A percentile compares a stretch with the other conserved stretches of the same genome.
Conservation (phyloP, 306 rosid genomes). For the Rubus idaeus region DNA sequence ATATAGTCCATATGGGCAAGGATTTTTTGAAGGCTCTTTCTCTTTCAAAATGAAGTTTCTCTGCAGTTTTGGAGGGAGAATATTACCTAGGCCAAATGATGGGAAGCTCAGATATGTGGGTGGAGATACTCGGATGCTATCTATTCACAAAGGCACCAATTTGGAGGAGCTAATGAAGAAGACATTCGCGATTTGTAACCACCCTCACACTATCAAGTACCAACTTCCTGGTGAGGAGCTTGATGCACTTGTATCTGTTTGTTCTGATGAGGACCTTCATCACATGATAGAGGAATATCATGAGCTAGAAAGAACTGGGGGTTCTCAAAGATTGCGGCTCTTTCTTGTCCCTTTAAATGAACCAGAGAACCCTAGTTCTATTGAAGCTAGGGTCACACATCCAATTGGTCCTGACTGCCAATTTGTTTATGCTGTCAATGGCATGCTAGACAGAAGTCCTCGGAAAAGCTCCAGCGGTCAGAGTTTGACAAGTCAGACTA, state of each 20-base stretch:
- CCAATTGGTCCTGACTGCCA: constrained; percentile 57
- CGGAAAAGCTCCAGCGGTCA: constrained; percentile 53
- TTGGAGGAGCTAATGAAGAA: constrained; percentile 63
- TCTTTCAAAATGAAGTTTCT: constrained; percentile 69
- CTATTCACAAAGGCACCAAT: constrained; percentile 49
- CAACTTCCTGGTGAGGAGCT: constrained; percentile 98
- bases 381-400: constrained; percentile 53
- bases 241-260: constrained; percentile 92
- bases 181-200: constrained; percentile 67
- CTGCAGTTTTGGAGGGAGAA: constrained; percentile 95
- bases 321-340: constrained; percentile 77
- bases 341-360: constrained; percentile 79
- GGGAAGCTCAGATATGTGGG: constrained; percentile 86
- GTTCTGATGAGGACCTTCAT: constrained; percentile 91
- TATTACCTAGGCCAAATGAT: constrained; percentile 79
- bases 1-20: constrained; percentile 43
- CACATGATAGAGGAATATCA: constrained; percentile 88
- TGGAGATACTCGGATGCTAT: constrained; percentile 87
- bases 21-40: constrained; percentile 45
- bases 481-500: constrained; percentile 50
- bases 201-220: constrained; percentile 76
- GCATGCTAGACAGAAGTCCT: constrained; percentile 63
- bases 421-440: constrained; percentile 77
- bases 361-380: constrained; percentile 56
- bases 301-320: constrained; percentile 68